Conservation (phyloP, 805 yeast species). For the Suhomyces vadensis region DNA sequence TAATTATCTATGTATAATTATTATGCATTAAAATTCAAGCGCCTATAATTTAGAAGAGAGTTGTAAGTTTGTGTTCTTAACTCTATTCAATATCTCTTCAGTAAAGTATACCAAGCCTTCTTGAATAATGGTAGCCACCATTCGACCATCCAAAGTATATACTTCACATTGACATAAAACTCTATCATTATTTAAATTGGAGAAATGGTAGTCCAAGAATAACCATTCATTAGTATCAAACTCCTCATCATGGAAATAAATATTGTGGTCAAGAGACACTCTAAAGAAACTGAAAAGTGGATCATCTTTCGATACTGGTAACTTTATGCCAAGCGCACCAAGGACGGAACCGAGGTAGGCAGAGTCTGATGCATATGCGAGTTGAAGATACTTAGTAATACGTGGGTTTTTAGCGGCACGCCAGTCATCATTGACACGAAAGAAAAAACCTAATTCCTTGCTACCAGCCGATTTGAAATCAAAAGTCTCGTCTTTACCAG, state of each 20-base stretch:
- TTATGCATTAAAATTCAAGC: too few relatives aligned
- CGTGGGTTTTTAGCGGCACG: conserved; percentile 23
- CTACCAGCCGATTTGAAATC: conserved; percentile 9
- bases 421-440: conserved; percentile 30
- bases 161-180: conserved; percentile 28
- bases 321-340: conserved; percentile 24
- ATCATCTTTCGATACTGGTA: not conserved
- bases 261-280: conserved; percentile 39
- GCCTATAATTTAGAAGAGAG: not conserved
- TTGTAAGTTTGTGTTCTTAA: not conserved
- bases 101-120: conserved; percentile 28
- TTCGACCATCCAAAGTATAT: conserved; percentile 28
- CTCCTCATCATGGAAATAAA: conserved; percentile 36
- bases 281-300: conserved; percentile 37
- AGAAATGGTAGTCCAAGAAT: conserved; percentile 34
- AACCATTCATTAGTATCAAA: conserved; percentile 39
- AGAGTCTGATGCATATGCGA: conserved; percentile 33
- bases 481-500: not conserved
- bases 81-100: conserved; percentile 6
- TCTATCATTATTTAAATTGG: conserved; percentile 35
- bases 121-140: conserved; percentile 34
- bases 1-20: too few relatives aligned
- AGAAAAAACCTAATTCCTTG: conserved; percentile 30
- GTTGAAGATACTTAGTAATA: conserved; percentile 19
- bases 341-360: conserved; percentile 30